Evolutionary conservation across 2,329 filamentous ascomycete species (phyloP), one percentile per base, ranked within the genome.

Genomic region (Teratosphaeriaceae sp.): DNA sequence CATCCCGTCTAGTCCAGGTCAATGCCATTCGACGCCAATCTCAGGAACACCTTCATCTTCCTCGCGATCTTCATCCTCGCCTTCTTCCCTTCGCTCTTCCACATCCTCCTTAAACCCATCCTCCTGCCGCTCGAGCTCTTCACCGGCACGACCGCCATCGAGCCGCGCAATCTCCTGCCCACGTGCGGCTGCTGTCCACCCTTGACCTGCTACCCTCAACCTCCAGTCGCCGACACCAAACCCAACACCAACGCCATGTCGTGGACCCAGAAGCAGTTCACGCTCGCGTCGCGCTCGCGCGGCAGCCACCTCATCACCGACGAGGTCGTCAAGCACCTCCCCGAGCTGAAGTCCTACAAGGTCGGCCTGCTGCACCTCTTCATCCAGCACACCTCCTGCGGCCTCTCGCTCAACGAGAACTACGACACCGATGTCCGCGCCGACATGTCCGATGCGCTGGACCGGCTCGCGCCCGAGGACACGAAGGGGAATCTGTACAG

Each of bases 321-420:
- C 63, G 73, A 82, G 40, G 76, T 97, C 43, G 55, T 79, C 20
- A 70, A 73, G 38, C 72, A 80, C 46, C 69, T 97, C 1, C 89
- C 90, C 3, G 88, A 96, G 67, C 77, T 97, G 51, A 73, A 74
- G 46, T 65, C 78, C 52, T 95, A 94, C 76, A 90, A 90, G 64
- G 79, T 92, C 55, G 88, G 88, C 34, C 68, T 94, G 47, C 70
- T 97, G 49, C 82, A 95, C 64, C 75, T 98, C 36, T 98, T 97
- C 65, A 76, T 97, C 42, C 90, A 98, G 69, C 92, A 98, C 69
- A 98, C 92, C 4, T 88, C 81, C 59, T 95, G 88, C 67, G 92
- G 85, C 11, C 74, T 98, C 41, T 86, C 80, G 47, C 70, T 98
- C 57, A 98, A 98, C 62, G 92, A 98, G 75, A 97, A 97, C 69